A percentile compares a stretch with the other conserved stretches of the same genome.
phyloP scores from a whole-genome alignment of 2,329 filamentous ascomycete species.

The Rutstroemia sydowiana region DNA sequence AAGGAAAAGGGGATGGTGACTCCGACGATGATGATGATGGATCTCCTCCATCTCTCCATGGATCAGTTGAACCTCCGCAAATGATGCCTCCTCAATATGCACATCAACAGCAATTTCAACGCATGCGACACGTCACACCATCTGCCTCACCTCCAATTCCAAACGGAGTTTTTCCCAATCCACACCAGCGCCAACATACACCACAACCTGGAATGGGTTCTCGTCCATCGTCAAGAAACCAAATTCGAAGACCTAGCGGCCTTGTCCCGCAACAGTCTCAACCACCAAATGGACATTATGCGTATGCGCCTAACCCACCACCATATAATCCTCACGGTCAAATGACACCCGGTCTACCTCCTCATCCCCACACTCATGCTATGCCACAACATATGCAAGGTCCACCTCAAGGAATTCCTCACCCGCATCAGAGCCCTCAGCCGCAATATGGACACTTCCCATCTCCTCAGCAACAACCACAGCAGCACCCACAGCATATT shows the following conservation, averaged over 20 bases:
- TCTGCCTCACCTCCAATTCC: constrained; percentile 84
- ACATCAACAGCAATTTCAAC: constrained; percentile 62
- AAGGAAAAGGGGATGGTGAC: constrained; percentile 63
- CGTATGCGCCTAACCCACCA: constrained; percentile 77
- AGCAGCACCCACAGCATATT: constrained; percentile 11
- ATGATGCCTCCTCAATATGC: constrained; percentile 67
- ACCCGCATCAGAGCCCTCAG: constrained; percentile 31
- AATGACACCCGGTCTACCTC: constrained; percentile 31
- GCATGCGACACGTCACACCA: constrained; percentile 74
- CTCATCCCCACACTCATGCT: constrained; percentile 34
- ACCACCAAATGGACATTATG: constrained; percentile 59
- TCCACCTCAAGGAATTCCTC: constrained; percentile 8
- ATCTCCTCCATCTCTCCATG: constrained; percentile 47
- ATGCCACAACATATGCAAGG: constrained; percentile 27
- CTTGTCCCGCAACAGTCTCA: constrained; percentile 58
- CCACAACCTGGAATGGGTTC: constrained; percentile 73
- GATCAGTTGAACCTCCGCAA: constrained; percentile 40
- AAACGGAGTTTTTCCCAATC: constrained; percentile 37
- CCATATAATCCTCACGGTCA: constrained; percentile 80
- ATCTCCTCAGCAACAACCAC: constrained; percentile 25
- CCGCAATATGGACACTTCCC: constrained; percentile 38
- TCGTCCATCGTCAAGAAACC: constrained; percentile 72
- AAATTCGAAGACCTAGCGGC: constrained; percentile 66
- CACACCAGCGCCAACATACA: constrained; percentile 61
- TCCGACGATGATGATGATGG: constrained; percentile 66